Base-by-base conservation (phyloP, 2,329 filamentous ascomycete species). In the Xylariaceae sp. region DNA sequence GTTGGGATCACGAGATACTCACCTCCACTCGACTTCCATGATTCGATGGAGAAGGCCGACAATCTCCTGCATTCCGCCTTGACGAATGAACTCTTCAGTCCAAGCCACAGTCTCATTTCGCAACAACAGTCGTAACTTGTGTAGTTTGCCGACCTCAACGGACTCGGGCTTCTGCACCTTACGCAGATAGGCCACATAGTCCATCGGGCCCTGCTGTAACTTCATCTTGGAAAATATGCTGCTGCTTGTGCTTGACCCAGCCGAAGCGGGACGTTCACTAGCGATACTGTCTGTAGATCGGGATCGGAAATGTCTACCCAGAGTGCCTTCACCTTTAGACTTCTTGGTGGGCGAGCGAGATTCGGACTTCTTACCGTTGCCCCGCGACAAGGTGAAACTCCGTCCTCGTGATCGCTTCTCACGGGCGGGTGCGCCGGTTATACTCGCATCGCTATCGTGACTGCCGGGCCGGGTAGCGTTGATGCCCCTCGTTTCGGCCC, bases 1-100 rank as follows among this genome's bases (percentile, higher is more conserved):
- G 9, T n/a, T 30, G 2, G 4, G 6, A 31, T 47, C 35, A 47
- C 8, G 11, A 48, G 12, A 37, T 43, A 73, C 84, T 70, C 73
- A 91, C 88, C 91, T 89, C 92, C 94, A 99, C 71, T 97, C 94
- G 35, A 99, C 86, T 50, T 87, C 87, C 81, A 96, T 91, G 64
- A 92, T 95, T n/a, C 92, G 84, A 70, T 95, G 87, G 47, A 97
- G 77, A 52, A 97, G 75, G 40, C 82, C 84, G 37, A 96, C 87
- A 59, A 97, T 88, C 70, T 96, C 90, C 62, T 87, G 83, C 91
- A 97, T 95, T 26, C 94, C 94, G 12, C 89, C 91, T 60, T 91
- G 85, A 41, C 84, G 80, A 63, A 97, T 89, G 69, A 97, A 99
- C 9, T 85, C 82, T 68, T 97, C 90, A 2, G 95, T 95, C 94